phyloP scores from a whole-genome alignment of 2,329 filamentous ascomycete genomes.

The Ilyonectria destructans region DNA sequence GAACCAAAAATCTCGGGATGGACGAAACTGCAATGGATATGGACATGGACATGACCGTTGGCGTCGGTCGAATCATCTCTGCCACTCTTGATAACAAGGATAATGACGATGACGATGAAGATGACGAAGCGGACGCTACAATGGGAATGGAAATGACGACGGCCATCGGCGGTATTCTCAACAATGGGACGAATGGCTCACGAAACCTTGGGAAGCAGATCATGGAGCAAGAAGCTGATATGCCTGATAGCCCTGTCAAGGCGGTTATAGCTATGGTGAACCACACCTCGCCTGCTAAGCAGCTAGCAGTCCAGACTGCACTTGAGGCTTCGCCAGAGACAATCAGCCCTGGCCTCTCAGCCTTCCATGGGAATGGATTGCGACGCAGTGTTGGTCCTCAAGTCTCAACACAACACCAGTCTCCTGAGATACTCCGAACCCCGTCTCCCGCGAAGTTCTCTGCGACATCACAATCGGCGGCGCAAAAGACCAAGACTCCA shows the following conservation, averaged over 20 bases:
- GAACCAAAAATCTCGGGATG: slow-evolving; percentile 52
- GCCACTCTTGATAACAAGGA: slow-evolving; percentile 50
- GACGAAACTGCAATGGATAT: slow-evolving; percentile 55
- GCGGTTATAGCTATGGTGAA: slow-evolving; percentile 51
- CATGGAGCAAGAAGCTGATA: slow-evolving; percentile 73
- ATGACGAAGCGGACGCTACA: slow-evolving; percentile 47
- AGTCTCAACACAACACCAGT: slow-evolving; percentile 59
- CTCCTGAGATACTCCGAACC: slow-evolving; percentile 41
- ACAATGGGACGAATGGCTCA: slow-evolving; percentile 49
- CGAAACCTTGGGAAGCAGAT: slow-evolving; percentile 65
- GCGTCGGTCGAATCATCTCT: slow-evolving; percentile 69
- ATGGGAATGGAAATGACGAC: slow-evolving; percentile 80
- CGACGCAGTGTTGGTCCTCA: slow-evolving; percentile 63
- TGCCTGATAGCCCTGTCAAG: slow-evolving; percentile 63
- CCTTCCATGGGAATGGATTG: slow-evolving; percentile 65
- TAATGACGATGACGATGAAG: slow-evolving; percentile 51
- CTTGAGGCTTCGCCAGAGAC: slow-evolving; percentile 49
- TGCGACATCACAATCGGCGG: slow-evolving; percentile 40
- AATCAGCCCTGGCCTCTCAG: slow-evolving; percentile 71
- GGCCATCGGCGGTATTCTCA: slow-evolving; percentile 75
- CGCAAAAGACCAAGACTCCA: slow-evolving; percentile 43
- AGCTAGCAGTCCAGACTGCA: slow-evolving; percentile 50
- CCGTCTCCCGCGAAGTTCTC: slow-evolving; percentile 47
- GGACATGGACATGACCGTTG: slow-evolving; percentile 77
- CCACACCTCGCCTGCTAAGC: slow-evolving; percentile 41